Evolutionary conservation across 768 basidiomycete genomes (phyloP), one percentile per base, ranked within the genome.

Genomic region (Lentinula raphanica): DNA sequence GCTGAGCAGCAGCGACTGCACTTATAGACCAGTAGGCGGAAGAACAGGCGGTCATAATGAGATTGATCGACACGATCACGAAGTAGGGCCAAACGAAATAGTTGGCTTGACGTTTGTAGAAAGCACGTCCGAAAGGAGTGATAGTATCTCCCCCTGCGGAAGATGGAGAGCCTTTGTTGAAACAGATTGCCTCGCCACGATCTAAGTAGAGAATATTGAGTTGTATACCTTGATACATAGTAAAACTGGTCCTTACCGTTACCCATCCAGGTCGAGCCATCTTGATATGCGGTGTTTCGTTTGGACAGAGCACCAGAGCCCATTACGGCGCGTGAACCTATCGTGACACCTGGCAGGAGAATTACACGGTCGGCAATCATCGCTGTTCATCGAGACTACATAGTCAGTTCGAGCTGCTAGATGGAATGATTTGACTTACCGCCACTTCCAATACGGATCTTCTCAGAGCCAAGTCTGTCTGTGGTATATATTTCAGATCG

Each of bases 331-430:
- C 71, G 66, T 28, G 65, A 57, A 11, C 79, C 76, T 27, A 80
- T 67, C 12, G 64, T 66, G 19, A 72, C 71, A 39, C 74, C 73
- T 9, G 79, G 79, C 21, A 78, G 69, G n/a, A 80, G 68, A 2
- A 80, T 72, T 6, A 76, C 74, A 5, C 77, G 74, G 63, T 80
- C 79, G n/a, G 78, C 78, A 31, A 80, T 74, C 79, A 79, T 80
- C 27, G 78, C 77, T 71, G 42, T 51, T 13, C n/a, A 61, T 17
- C 9, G 45, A 21, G n/a, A n/a, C n/a, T n/a, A n/a, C 7, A 55
- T n/a, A 49, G 54, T 53, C 7, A 36, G 25, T 46, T 31, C 46
- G 28, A 27, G 3, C 8, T 6, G 17, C n/a, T 38, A 12, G 8
- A 53, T 25, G 15, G 35, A 36, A 28, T 40, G 49, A 17, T 12